These are phyloP conservation scores for Collybia sordida DNA, from an alignment of 768 basidiomycete species.

Conservation along the genomic window DNA sequence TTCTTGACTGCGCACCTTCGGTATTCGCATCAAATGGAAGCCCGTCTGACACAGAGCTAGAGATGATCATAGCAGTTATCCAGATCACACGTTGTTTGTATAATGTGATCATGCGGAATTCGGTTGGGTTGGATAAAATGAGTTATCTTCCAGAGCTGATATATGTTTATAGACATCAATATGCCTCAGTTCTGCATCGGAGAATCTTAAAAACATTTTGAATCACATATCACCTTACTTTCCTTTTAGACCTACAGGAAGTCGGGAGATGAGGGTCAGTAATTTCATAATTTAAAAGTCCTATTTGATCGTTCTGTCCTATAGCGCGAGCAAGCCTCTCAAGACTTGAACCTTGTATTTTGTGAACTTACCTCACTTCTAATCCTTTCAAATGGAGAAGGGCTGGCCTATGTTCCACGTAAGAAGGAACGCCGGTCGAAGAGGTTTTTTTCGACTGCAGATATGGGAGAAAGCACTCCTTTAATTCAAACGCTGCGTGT, in stretches of 20 bases:
- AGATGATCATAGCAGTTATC: conserved; percentile 55
- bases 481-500: conserved; percentile 49
- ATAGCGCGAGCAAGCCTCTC: conserved; percentile 64
- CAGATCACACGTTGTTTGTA: conserved; percentile 64
- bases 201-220: conserved; percentile 59
- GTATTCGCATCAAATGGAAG: conserved; percentile 72
- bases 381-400: conserved; percentile 33
- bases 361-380: conserved; percentile 75
- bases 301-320: conserved; percentile 8
- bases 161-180: conserved; percentile 22
- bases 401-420: conserved; percentile 10
- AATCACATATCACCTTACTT: conserved; percentile 82
- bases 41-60: conserved; percentile 59
- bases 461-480: conserved; percentile 13
- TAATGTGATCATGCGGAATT: conserved; percentile 46
- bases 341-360: conserved; percentile 74
- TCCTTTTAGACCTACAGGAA: conserved; percentile 58
- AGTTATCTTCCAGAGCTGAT: conserved; percentile 1
- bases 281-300: neutral
- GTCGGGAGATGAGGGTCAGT: conserved; percentile 60
- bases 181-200: conserved; percentile 25
- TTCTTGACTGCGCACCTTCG: conserved; percentile 83
- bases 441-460: neutral
- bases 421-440: conserved; percentile 19
- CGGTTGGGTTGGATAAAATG: conserved; percentile 31